These are phyloP conservation scores for Mortierella sp. DNA, from an alignment of 371 early-diverging fungal genomes.

Conservation along the genomic window DNA sequence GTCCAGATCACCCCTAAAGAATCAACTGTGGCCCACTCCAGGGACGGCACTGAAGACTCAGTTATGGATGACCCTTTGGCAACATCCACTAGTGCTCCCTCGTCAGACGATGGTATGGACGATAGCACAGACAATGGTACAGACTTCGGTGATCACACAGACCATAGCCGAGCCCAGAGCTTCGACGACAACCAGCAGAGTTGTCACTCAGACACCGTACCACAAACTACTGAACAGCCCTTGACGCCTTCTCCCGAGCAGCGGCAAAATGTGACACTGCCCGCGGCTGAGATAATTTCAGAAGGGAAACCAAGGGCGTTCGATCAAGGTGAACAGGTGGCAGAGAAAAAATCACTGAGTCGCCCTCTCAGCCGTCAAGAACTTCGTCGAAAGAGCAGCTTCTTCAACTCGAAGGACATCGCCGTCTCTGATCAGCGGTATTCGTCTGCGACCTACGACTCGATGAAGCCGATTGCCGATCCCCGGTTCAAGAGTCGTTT, in stretches of 20 bases:
- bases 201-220: too few relatives aligned
- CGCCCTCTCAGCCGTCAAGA: conserved; percentile 43
- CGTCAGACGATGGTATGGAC: background rate
- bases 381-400: conserved; percentile 45
- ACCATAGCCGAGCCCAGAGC: too few relatives aligned
- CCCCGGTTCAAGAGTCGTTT: conserved; percentile 45
- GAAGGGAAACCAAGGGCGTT: too few relatives aligned
- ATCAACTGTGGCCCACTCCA: background rate
- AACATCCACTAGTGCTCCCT: background rate
- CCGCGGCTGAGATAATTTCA: too few relatives aligned
- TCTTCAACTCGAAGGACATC: conserved; percentile 49
- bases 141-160: background rate
- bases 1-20: too few relatives aligned
- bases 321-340: too few relatives aligned
- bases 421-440: conserved; percentile 27
- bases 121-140: background rate
- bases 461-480: conserved; percentile 40
- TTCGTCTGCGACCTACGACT: conserved; percentile 23
- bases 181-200: too few relatives aligned
- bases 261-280: background rate
- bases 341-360: conserved; percentile 9
- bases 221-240: background rate
- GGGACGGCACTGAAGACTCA: background rate
- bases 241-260: background rate
- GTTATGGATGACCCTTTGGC: background rate